Evolutionary conservation across 768 basidiomycete genomes (phyloP).

Genomic region (Suillus alpinus): DNA sequence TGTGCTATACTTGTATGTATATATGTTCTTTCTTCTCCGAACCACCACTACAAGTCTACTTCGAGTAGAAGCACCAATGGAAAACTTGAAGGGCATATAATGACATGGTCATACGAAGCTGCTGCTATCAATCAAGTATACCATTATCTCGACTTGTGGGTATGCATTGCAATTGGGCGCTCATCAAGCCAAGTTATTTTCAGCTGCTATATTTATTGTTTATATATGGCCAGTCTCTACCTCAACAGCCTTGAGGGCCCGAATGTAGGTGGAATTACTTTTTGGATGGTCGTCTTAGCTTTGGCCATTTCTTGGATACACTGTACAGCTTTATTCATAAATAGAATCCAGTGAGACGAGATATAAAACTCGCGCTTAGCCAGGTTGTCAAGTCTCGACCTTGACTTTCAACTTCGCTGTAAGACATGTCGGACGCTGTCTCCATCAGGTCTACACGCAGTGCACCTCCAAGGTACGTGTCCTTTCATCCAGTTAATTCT

Average conservation of each 20-base stretch:
- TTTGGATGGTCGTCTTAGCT: no score
- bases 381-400: background rate
- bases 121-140: no score
- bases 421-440: background rate
- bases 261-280: background rate
- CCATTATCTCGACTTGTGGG: background rate
- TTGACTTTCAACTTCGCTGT: background rate
- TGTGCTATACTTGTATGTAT: background rate
- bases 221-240: background rate
- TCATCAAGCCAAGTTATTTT: background rate
- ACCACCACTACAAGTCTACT: background rate
- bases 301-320: background rate
- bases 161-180: no score
- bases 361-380: background rate
- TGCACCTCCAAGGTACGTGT: background rate
- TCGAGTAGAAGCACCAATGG: background rate
- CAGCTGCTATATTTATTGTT: background rate
- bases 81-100: background rate
- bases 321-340: background rate
- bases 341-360: background rate
- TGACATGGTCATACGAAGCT: background rate
- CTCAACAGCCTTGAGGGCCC: no score
- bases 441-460: background rate
- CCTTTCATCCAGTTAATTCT: background rate
- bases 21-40: background rate